Conservation (phyloP, 306 rosid genomes). For the Notholithocarpus densiflorus region DNA sequence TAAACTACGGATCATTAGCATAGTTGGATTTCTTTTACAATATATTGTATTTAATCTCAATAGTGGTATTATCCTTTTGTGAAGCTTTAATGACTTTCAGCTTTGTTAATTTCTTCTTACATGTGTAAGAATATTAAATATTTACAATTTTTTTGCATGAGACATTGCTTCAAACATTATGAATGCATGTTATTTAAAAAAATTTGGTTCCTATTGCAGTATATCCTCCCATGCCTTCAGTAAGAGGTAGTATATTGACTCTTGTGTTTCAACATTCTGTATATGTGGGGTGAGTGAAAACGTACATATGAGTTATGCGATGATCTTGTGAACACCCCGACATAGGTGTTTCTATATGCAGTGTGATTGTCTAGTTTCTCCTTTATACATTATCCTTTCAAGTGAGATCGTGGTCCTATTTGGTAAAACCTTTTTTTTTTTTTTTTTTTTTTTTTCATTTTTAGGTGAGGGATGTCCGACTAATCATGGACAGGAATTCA, state of each 20-base stretch:
- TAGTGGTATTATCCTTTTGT: constrained; percentile 1
- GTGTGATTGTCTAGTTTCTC: constrained; percentile 14
- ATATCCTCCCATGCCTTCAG: constrained; percentile 49
- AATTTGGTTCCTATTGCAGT: constrained; percentile 53
- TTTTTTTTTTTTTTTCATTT: constrained; percentile 1
- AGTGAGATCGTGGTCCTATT: background rate
- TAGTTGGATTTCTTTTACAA: background rate
- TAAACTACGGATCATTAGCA: background rate
- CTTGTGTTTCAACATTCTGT: constrained; percentile 49
- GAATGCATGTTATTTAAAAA: constrained; percentile 36
- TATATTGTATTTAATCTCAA: background rate
- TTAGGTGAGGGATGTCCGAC: constrained; percentile 98
- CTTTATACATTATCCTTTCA: background rate
- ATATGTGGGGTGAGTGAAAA: constrained; percentile 43
- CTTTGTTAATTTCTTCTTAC: background rate
- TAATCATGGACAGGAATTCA: constrained; percentile 98
- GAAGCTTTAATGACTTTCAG: constrained; percentile 3
- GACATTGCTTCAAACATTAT: constrained; percentile 19
- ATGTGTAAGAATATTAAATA: constrained; percentile 2
- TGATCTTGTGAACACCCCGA: constrained; percentile 26
- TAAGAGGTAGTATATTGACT: constrained; percentile 41
- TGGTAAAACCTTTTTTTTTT: background rate
- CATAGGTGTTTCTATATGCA: constrained; percentile 26
- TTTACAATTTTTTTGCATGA: constrained; percentile 19
- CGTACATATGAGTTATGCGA: constrained; percentile 17